These are phyloP conservation scores for Termitomyces eurrhizus DNA, from an alignment of 768 basidiomycete species.

Conservation along the genomic window DNA sequence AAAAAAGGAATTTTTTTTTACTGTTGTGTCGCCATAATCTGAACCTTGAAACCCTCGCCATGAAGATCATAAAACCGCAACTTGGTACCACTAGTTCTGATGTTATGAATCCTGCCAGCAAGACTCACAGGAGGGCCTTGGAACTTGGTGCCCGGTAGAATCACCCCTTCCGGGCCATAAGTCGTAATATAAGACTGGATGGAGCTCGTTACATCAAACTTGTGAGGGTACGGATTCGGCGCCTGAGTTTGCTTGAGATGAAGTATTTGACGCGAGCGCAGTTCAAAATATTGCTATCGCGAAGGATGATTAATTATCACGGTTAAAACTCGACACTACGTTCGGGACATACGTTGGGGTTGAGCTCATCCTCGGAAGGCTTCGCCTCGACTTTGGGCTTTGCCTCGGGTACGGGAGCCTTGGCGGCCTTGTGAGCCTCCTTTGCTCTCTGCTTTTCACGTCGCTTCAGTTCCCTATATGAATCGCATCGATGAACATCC, in stretches of 20 bases:
- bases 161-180: constrained; percentile 72
- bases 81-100: constrained; percentile 78
- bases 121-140: constrained; percentile 57
- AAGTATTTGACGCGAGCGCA: constrained; percentile 85
- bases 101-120: constrained; percentile 90
- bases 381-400: constrained; percentile 37
- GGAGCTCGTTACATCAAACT: constrained; percentile 86
- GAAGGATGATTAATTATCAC: neutral
- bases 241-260: constrained; percentile 78
- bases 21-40: constrained; percentile 91
- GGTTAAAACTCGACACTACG: neutral
- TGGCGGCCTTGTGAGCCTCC: constrained; percentile 58
- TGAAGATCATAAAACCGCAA: constrained; percentile 93
- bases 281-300: constrained; percentile 91
- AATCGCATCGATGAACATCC: constrained; percentile 23
- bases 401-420: constrained; percentile 34
- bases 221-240: constrained; percentile 98
- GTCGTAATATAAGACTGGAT: constrained; percentile 67
- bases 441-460: constrained; percentile 83
- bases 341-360: constrained; percentile 71
- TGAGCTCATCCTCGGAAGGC: constrained; percentile 71
- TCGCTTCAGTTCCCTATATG: constrained; percentile 90
- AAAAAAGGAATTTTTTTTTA: constrained; percentile 31
- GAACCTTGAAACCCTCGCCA: constrained; percentile 88
- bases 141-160: constrained; percentile 63